Conservation (phyloP, 2,329 filamentous ascomycete species). For the Fusarium dlaminii region DNA sequence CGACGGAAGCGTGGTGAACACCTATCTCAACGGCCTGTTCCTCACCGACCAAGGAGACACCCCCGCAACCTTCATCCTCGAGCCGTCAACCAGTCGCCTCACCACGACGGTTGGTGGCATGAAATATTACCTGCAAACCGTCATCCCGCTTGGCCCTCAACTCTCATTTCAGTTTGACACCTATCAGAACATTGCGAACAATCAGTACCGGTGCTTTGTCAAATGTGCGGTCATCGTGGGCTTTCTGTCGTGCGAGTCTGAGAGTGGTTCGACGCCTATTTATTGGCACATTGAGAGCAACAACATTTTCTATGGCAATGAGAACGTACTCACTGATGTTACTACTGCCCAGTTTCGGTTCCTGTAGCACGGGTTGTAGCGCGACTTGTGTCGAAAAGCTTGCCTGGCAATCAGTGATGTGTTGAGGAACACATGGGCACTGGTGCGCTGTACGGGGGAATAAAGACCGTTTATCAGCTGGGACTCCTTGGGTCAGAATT, state of each 20-base stretch:
- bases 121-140: background rate
- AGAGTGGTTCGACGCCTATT: background rate
- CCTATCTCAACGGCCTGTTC: background rate
- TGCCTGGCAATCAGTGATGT: background rate
- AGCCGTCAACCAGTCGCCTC: background rate
- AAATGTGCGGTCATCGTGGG: background rate
- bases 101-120: background rate
- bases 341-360: background rate
- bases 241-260: background rate
- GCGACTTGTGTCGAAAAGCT: rapidly evolving
- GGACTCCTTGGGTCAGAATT: background rate
- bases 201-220: background rate
- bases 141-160: background rate
- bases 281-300: background rate
- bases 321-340: background rate
- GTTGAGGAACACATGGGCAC: no score
- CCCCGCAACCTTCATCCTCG: background rate
- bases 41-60: background rate
- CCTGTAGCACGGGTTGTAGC: background rate
- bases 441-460: no score
- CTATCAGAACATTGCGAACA: background rate
- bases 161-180: background rate
- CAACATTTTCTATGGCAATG: background rate
- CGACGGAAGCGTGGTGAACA: background rate
- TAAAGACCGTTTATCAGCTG: background rate